Percentiles rank a stretch among this genome's conserved stretches.
phyloP scores from a whole-genome alignment of 768 basidiomycete genomes.

The Paxillus involutus region DNA sequence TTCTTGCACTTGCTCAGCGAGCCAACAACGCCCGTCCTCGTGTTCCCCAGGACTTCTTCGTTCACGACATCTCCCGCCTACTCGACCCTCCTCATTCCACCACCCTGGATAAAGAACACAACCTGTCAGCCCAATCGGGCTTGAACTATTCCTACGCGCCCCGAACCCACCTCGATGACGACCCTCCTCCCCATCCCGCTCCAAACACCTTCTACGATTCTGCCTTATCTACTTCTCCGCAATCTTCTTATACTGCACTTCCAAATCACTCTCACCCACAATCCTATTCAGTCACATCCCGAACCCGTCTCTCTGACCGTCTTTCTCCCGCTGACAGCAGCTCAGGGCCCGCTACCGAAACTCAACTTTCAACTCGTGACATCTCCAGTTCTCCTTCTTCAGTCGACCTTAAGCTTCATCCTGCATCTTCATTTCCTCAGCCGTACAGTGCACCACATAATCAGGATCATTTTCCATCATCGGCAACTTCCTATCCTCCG shows the following conservation, averaged over 20 bases:
- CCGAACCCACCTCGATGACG: slow-evolving; percentile 30
- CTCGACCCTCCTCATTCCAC: slow-evolving; percentile 26
- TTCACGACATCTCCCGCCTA: slow-evolving; percentile 25
- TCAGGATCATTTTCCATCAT: slow-evolving; percentile 45
- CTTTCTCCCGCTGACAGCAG: slow-evolving; percentile 6
- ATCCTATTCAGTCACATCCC: slow-evolving; percentile 19
- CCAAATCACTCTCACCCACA: slow-evolving; percentile 16
- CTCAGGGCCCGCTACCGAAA: neutral
- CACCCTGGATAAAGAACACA: slow-evolving; percentile 37
- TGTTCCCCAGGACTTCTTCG: slow-evolving; percentile 11
- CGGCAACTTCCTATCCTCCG: slow-evolving; percentile 39
- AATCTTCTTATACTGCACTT: slow-evolving; percentile 11
- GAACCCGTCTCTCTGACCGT: slow-evolving; percentile 11
- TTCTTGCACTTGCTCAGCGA: slow-evolving; percentile 10
- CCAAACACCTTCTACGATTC: slow-evolving; percentile 34
- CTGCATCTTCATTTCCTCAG: slow-evolving; percentile 38
- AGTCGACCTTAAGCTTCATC: slow-evolving; percentile 33
- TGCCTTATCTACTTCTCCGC: slow-evolving; percentile 15
- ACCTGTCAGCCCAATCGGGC: slow-evolving; percentile 34
- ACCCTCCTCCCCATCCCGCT: slow-evolving; percentile 26
- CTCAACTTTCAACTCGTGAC: slow-evolving; percentile 10
- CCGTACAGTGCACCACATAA: slow-evolving; percentile 43
- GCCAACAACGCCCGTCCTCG: slow-evolving; percentile 10
- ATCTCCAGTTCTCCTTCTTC: slow-evolving; percentile 47
- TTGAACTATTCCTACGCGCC: slow-evolving; percentile 33